Evolutionary conservation across 306 rosid species (phyloP), one percentile per base, ranked within the genome.

Genomic region (Corylus avellana): DNA sequence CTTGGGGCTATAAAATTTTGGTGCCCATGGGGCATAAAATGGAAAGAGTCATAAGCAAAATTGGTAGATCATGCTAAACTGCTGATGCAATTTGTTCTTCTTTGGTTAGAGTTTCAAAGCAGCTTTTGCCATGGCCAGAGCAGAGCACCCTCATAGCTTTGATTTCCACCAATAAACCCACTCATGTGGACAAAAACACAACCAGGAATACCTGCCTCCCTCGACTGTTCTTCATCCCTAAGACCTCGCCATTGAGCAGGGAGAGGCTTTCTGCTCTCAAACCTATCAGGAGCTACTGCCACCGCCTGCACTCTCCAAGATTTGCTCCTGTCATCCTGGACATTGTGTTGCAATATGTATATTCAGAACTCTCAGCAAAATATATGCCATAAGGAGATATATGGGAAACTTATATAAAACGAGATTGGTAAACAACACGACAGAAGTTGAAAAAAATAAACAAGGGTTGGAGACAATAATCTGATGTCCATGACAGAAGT

Each of bases 111-210:
- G 82, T 87, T 87, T 89, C 92, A 93, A 86, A 72, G 92, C 89
- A 49, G 91, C 89, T 73, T 79, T 93, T 0, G 97, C 98, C 97
- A 93, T 91, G 84, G 93, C 87, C 85, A 92, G 80, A 22, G 22
- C 22, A 22, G 25, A 48, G 97, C 97, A 6, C 98, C 98, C 2
- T 89, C 97, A 49, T 82, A 88, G 46, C 59, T 89, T 76, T 86
- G 86, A 86, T 86, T 92, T 75, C 94, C 98, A 0, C 98, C 98
- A 42, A 94, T 94, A 75, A 94, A 92, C 35, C 98, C 97, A 8
- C 97, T 94, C 92, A 89, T 92, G 44, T 94, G 98, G 54, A 90
- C 97, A 66, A 94, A 94, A 66, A 92, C 96, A 48, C 98, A 90
- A 29, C 89, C 90, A 1, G 92, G 90, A 50, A 94, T 89, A 63